phyloP scores from a whole-genome alignment of 2,329 filamentous ascomycete genomes.

The Colletotrichum truncatum region DNA sequence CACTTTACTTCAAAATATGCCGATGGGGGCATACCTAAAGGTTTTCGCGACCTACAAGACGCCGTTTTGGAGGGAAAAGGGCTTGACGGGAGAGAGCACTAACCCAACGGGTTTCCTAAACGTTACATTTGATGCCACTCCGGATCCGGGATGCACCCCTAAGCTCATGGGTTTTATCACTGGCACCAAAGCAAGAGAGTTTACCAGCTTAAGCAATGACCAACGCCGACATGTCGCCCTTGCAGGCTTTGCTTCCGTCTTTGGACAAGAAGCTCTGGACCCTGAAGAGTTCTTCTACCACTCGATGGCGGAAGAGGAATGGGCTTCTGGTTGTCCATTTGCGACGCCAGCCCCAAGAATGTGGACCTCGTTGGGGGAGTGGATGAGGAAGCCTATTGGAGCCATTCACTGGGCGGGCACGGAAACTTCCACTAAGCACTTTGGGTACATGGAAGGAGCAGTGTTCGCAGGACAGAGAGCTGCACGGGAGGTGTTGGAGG shows the following conservation, averaged over 20 bases:
- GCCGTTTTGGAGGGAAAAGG: constrained; percentile 25
- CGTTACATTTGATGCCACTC: constrained; percentile 20
- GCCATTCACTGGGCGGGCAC: constrained; percentile 26
- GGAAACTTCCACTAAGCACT: constrained; percentile 25
- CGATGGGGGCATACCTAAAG: constrained; percentile 26
- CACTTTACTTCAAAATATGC: constrained; percentile 25
- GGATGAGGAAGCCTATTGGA: constrained; percentile 27
- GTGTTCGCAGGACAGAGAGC: constrained; percentile 25
- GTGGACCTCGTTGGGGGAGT: constrained; percentile 29
- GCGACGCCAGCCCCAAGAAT: constrained; percentile 24
- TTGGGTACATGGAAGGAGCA: constrained; percentile 27
- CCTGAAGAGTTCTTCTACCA: constrained; percentile 29
- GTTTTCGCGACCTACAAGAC: constrained; percentile 30
- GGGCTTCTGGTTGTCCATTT: constrained; percentile 22
- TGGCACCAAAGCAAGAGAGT: constrained; percentile 24
- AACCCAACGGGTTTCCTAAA: constrained; percentile 7
- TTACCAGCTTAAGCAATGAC: constrained; percentile 17
- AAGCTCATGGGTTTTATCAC: constrained; percentile 29
- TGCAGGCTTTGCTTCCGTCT: constrained; percentile 25
- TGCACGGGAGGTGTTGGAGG: constrained; percentile 22
- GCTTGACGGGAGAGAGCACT: constrained; percentile 27
- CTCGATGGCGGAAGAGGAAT: constrained; percentile 29
- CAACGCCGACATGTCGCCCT: constrained; percentile 27
- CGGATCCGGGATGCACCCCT: background rate
- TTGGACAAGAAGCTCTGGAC: constrained; percentile 29